Conservation (phyloP, 176 grass and related monocot genomes). For the Musa troglodytarum region DNA sequence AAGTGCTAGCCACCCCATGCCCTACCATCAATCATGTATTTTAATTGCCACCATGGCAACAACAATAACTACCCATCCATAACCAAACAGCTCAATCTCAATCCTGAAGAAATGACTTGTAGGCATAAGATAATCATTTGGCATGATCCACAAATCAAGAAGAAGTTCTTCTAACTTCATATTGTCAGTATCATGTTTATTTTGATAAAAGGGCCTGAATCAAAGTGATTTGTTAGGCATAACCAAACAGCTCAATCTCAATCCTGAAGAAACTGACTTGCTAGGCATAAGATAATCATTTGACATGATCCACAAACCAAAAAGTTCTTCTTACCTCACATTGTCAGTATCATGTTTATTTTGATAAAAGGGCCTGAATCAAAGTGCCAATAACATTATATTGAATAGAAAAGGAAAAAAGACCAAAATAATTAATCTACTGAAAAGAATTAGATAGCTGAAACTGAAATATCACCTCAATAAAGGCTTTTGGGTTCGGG, state of each 20-base stretch:
- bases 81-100: background rate
- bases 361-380: background rate
- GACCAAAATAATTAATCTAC: conserved; percentile 1
- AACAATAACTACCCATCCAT: background rate
- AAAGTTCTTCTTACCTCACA: background rate
- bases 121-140: background rate
- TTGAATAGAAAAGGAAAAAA: conserved; percentile 1
- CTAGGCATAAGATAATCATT: background rate
- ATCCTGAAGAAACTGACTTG: background rate
- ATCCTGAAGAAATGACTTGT: background rate
- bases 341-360: background rate
- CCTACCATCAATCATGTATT: background rate
- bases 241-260: background rate
- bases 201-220: background rate
- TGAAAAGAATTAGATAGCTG: conserved; percentile 15
- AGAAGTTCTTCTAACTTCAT: background rate
- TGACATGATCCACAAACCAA: background rate
- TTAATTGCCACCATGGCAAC: background rate
- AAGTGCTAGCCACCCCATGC: background rate
- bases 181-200: background rate
- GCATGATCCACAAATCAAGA: background rate
- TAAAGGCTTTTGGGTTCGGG: conserved; percentile 73
- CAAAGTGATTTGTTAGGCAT: background rate
- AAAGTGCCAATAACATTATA: background rate
- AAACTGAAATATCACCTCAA: conserved; percentile 43